Percentiles rank a stretch among this genome's conserved stretches.
These are phyloP conservation scores for Lichtheimia ramosa DNA, from an alignment of 371 early-diverging fungal species.

Conservation along the genomic window DNA sequence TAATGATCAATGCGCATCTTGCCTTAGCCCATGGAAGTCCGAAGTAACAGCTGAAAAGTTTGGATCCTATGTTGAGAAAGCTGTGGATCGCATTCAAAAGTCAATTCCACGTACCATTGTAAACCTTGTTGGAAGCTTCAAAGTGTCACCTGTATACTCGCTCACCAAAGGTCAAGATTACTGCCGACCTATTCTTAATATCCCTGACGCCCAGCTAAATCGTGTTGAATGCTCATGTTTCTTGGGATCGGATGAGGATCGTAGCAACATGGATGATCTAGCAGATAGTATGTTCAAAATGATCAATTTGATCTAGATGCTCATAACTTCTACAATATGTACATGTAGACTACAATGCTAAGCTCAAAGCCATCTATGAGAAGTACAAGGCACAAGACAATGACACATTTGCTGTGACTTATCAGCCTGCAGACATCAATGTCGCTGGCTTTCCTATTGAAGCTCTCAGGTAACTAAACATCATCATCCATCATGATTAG, in stretches of 20 bases:
- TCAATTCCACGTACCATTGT: slow-evolving; percentile 13
- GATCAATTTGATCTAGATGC: no score
- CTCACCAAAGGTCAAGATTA: slow-evolving; percentile 14
- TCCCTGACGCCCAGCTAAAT: slow-evolving; percentile 4
- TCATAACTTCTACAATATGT: no score
- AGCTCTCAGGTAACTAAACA: slow-evolving; percentile 13
- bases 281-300: neutral
- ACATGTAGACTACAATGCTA: slow-evolving; percentile 9
- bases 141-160: slow-evolving; percentile 12
- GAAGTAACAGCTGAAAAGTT: slow-evolving; percentile 18
- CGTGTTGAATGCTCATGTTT: slow-evolving; percentile 17
- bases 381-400: slow-evolving; percentile 12
- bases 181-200: slow-evolving; percentile 8
- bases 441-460: slow-evolving; percentile 10
- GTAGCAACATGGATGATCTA: slow-evolving; percentile 9
- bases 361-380: slow-evolving; percentile 8
- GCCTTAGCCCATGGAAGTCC: neutral
- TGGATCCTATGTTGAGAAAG: slow-evolving; percentile 11
- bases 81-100: slow-evolving; percentile 13
- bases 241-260: neutral
- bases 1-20: slow-evolving; percentile 22
- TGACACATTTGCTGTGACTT: slow-evolving; percentile 9
- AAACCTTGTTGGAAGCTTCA: slow-evolving; percentile 17
- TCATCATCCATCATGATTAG: no score
- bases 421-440: slow-evolving; percentile 12